Base-by-base conservation (phyloP, 306 rosid genomes). In the Dalbergia oliveri region DNA sequence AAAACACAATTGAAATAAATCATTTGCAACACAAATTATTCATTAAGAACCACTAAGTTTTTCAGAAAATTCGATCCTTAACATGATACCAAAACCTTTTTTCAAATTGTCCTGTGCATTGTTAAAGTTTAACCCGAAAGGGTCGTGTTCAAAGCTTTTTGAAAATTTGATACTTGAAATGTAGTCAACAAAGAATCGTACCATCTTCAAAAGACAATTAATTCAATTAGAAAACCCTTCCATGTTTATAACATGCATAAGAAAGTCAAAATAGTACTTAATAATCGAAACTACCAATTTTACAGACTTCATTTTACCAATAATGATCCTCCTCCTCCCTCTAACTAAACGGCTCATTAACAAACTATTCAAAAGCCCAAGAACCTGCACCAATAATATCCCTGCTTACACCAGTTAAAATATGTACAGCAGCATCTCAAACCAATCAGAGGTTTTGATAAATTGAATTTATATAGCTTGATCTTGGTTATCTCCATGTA, bases 341-440 rank as follows among this genome's bases (percentile, higher is more conserved):
- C 88, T 77, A 77, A 77, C 82, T 84, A 88, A 69, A 72, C 35
- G 51, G 77, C 86, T 85, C 6, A 15, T 69, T 64, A 79, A 78
- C 77, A 88, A 83, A 80, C 75, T 80, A 78, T 73, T 81, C 85
- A 71, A 66, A 81, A 62, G 70, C 66, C 64, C 41, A 8, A 39
- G 53, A 73, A 87, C 60, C 86, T 69, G 84, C 56, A 21, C 85
- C 82, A 33, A 80, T 62, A 75, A 68, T 58, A 50, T 64, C 75
- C 89, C 86, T 77, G 81, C 80, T 87, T 67, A 72, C 84, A 86
- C 87, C 81, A 80, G 88, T 83, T 80, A 73, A 88, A 79, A 86
- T 89, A 90, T 90, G 88, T 89, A 93, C 97, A 85, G 88, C 86
- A 88, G 84, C 90, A 84, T 68, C 86, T 83, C 87, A 72, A 82